These are phyloP conservation scores for Eucalyptus cladocalyx DNA, from an alignment of 345 rosid species.

Conservation along the genomic window DNA sequence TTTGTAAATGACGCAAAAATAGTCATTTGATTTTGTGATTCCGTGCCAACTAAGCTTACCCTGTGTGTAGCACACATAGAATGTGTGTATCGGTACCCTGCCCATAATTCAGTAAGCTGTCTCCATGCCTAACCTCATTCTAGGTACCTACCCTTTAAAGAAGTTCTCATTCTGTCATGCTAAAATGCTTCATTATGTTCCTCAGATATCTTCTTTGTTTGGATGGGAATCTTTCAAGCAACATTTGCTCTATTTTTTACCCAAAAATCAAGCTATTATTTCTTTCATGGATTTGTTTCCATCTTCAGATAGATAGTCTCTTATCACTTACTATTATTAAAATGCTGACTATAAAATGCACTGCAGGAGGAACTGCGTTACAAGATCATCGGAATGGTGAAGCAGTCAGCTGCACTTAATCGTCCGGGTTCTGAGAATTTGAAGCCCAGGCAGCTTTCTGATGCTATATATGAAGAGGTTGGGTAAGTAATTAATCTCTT, in stretches of 20 bases:
- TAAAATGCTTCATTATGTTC: background rate
- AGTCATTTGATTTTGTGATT: background rate
- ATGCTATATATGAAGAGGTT: constrained; percentile 72
- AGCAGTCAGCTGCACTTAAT: constrained; percentile 53
- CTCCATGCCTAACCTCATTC: background rate
- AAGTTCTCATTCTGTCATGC: background rate
- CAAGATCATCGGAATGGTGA: constrained; percentile 48
- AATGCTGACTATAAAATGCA: background rate
- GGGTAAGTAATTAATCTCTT: constrained; percentile 29
- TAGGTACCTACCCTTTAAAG: background rate
- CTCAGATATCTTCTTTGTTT: background rate
- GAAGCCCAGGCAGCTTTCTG: constrained; percentile 89
- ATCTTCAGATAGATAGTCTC: background rate
- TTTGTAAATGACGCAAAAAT: background rate
- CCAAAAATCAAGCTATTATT: background rate
- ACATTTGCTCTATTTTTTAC: background rate
- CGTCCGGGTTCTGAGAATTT: constrained; percentile 39
- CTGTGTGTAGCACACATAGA: background rate
- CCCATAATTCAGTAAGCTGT: background rate
- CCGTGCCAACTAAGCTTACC: background rate
- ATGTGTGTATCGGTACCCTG: background rate
- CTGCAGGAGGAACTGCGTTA: constrained; percentile 66
- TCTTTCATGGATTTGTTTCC: background rate
- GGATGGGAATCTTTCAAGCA: background rate
- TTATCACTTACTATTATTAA: background rate